Evolutionary conservation across 1,284 basidiomycete species (phyloP), one percentile per base, ranked within the genome.

Genomic region (Marasmius tenuissimus): DNA sequence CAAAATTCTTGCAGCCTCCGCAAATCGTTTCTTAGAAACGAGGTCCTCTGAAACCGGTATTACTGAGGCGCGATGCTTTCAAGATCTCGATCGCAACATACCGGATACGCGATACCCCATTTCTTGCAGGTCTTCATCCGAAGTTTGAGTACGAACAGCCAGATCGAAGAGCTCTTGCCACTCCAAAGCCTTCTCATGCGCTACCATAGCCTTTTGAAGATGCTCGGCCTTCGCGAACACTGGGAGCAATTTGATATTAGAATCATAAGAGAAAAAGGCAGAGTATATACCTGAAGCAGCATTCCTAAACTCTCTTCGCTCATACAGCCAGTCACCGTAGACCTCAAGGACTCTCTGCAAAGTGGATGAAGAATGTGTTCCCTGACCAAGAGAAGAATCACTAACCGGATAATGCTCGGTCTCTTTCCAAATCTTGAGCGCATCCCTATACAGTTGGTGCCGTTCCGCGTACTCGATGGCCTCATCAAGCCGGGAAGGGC

Each of bases 141-240:
- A 61, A 14, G 80, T 64, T 12, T 77, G 67, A 67, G 78, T 73
- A 66, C 78, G 76, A 65, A 84, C 67, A 1, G 91, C 91, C 18
- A 97, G 76, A n/a, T 91, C 87, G 72, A 98, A 97, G 0, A 96
- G 79, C 67, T 96, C 93, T 68, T 91, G 87, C 96, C 96, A 98
- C 49, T 92, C 86, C 33, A 95, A 78, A 0, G 92, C 91, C 61
- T 89, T 90, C 73, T 97, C 94, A 68, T 94, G 88, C 0, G 95
- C 88, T 14, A 91, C 81, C 82, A 97, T 88, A 0, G 94, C 93
- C 64, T 94, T 94, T 8, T 79, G 72, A 0, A 78, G 72, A 61
- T 85, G 81, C 2, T 75, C 72, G 3, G 91, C 91, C 63, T 93
- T 84, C 0, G 84, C 73, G 75, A 94, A 97, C 0, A 89, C 94